Percentiles rank a stretch among this genome's conserved stretches.
Evolutionary conservation across 106 monocot genomes (phyloP).

Genomic region (Narthecium ossifragum): DNA sequence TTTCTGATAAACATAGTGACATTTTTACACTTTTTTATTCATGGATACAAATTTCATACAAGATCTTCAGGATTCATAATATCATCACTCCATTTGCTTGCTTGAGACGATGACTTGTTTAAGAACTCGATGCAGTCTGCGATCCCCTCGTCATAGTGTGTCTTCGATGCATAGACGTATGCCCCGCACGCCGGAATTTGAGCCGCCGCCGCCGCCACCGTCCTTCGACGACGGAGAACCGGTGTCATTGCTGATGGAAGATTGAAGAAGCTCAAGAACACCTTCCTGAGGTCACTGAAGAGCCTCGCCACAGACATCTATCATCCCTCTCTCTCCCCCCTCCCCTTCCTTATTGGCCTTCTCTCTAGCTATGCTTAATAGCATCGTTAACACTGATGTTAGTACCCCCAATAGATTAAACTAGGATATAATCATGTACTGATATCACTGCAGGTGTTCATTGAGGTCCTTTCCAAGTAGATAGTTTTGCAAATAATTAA

Average conservation of each 20-base stretch:
- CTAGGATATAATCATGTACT: neutral
- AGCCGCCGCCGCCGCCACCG: neutral
- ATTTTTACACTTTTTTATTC: too few relatives aligned
- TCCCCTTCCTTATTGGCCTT: too few relatives aligned
- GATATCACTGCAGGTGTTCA: neutral
- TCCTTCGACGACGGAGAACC: neutral
- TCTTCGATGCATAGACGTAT: slow-evolving; percentile 18
- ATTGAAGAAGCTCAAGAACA: slow-evolving; percentile 22
- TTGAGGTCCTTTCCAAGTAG: neutral
- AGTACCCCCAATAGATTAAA: slow-evolving; percentile 13
- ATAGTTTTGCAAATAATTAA: too few relatives aligned
- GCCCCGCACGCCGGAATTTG: slow-evolving; percentile 26
- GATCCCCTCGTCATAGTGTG: too few relatives aligned
- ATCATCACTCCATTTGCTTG: too few relatives aligned
- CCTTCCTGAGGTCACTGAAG: slow-evolving; percentile 23
- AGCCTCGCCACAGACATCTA: slow-evolving; percentile 32
- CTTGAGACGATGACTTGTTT: too few relatives aligned
- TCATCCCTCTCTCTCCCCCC: too few relatives aligned
- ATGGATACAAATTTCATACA: too few relatives aligned
- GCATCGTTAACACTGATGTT: neutral
- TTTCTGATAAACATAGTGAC: too few relatives aligned
- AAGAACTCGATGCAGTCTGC: too few relatives aligned
- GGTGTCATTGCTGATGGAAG: slow-evolving; percentile 4
- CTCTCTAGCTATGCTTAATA: slow-evolving; percentile 8
- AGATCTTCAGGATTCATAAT: too few relatives aligned